Percentiles rank a stretch among this genome's conserved stretches.
Evolutionary conservation across 345 rosid genomes (phyloP).

Genomic region (Lenwebbia sp.): DNA sequence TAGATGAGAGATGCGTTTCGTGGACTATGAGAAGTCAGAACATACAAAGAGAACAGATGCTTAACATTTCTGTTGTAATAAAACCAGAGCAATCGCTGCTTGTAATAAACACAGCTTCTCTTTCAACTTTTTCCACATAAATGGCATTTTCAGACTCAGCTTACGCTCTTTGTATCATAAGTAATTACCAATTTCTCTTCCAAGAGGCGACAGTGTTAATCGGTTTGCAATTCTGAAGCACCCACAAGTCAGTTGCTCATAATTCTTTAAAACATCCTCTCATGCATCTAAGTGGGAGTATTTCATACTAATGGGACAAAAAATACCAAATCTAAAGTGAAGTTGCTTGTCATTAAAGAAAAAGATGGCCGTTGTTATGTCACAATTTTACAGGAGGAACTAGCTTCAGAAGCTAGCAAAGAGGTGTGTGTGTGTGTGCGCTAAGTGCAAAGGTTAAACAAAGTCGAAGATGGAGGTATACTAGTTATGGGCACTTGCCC

Average conservation of each 20-base stretch:
- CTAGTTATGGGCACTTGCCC: not conserved
- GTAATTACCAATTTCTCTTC: not conserved
- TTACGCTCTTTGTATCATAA: not conserved
- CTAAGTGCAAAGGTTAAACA: not conserved
- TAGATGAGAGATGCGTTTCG: not conserved
- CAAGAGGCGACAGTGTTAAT: not conserved
- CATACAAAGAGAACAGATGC: not conserved
- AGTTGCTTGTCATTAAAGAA: not conserved
- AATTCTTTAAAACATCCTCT: not conserved
- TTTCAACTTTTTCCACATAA: not conserved
- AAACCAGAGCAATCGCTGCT: not conserved
- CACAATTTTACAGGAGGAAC: not conserved
- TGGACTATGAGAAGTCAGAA: not conserved
- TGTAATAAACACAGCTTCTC: not conserved
- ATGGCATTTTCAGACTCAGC: not conserved
- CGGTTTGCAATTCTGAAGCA: not conserved
- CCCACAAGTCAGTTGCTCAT: not conserved
- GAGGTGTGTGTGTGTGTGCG: fast-evolving
- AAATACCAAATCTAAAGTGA: not conserved
- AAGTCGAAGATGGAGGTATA: not conserved
- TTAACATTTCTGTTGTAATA: not conserved
- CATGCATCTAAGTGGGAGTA: not conserved
- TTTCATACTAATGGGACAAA: not conserved
- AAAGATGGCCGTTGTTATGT: not conserved
- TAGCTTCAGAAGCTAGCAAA: not conserved